Conservation (phyloP, 2,329 filamentous ascomycete genomes). For the Aspergillus ustus region DNA sequence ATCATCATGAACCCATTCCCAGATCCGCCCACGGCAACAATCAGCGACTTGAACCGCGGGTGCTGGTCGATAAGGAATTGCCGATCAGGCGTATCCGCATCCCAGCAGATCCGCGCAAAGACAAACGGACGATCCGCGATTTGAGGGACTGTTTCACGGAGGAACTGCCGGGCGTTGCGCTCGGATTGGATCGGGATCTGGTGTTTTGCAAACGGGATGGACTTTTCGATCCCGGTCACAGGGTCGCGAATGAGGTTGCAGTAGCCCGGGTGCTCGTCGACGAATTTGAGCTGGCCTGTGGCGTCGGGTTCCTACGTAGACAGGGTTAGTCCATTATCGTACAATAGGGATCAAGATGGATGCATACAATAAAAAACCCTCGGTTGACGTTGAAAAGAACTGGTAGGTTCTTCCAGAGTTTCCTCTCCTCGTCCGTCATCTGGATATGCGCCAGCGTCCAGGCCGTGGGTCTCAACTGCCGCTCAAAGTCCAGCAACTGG, state of each 20-base stretch:
- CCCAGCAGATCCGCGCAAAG: constrained; percentile 62
- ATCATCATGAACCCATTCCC: constrained; percentile 48
- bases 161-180: constrained; percentile 51
- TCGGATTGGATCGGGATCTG: constrained; percentile 53
- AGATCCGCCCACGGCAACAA: constrained; percentile 44
- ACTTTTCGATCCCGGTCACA: constrained; percentile 27
- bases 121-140: constrained; percentile 55
- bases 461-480: constrained; percentile 58
- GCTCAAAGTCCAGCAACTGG: constrained; percentile 54
- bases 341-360: neutral
- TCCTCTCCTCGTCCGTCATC: constrained; percentile 52
- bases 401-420: constrained; percentile 53
- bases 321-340: too few relatives aligned
- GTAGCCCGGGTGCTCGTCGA: constrained; percentile 62
- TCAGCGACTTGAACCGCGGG: constrained; percentile 49
- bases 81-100: constrained; percentile 60
- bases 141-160: constrained; percentile 58
- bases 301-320: constrained; percentile 43
- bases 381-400: constrained; percentile 55
- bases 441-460: constrained; percentile 60
- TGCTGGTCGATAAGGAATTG: constrained; percentile 58
- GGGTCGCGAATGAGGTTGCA: constrained; percentile 50
- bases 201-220: constrained; percentile 49
- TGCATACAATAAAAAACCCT: constrained; percentile 52
- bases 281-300: constrained; percentile 44